Evolutionary conservation across 805 yeast species (phyloP).

Genomic region (Pichia rugopelliculosa): DNA sequence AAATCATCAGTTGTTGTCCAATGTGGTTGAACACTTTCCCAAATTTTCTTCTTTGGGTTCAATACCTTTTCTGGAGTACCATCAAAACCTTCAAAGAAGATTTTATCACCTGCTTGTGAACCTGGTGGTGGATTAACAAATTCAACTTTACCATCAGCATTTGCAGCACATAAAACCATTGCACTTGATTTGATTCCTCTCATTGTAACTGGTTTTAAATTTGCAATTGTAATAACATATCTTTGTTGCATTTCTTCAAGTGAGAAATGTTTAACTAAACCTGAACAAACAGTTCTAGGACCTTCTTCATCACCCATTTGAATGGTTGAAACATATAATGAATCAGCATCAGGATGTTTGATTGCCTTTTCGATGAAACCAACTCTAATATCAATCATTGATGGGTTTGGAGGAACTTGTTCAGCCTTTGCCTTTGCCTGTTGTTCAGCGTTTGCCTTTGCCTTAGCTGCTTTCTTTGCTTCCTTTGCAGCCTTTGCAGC

Average conservation of each 20-base stretch:
- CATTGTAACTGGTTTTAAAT: conserved; percentile 96
- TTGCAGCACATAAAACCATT: conserved; percentile 93
- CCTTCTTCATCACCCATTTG: conserved; percentile 95
- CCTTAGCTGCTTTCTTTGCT: conserved; percentile 36
- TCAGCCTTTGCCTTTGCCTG: conserved; percentile 47
- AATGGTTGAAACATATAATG: conserved; percentile 92
- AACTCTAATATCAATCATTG: conserved; percentile 85
- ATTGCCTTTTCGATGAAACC: conserved; percentile 96
- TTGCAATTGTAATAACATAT: conserved; percentile 84
- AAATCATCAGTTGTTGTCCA: conserved; percentile 73
- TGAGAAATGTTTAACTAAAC: conserved; percentile 82
- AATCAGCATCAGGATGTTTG: conserved; percentile 97
- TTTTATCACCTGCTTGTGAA: conserved; percentile 90
- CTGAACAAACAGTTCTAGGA: conserved; percentile 98
- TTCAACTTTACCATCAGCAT: conserved; percentile 65
- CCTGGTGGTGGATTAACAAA: conserved; percentile 93
- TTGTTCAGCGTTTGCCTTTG: conserved; percentile 52
- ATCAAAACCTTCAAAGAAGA: conserved; percentile 87
- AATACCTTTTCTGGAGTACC: conserved; percentile 85
- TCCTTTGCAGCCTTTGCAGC: conserved; percentile 31
- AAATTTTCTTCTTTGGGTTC: conserved; percentile 96
- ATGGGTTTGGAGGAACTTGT: conserved; percentile 66
- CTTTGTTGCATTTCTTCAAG: conserved; percentile 95
- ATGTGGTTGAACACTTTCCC: conserved; percentile 91
- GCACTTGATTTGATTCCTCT: conserved; percentile 94